phyloP scores from a whole-genome alignment of 2,329 filamentous ascomycete genomes.

The Verticillium nubilum region DNA sequence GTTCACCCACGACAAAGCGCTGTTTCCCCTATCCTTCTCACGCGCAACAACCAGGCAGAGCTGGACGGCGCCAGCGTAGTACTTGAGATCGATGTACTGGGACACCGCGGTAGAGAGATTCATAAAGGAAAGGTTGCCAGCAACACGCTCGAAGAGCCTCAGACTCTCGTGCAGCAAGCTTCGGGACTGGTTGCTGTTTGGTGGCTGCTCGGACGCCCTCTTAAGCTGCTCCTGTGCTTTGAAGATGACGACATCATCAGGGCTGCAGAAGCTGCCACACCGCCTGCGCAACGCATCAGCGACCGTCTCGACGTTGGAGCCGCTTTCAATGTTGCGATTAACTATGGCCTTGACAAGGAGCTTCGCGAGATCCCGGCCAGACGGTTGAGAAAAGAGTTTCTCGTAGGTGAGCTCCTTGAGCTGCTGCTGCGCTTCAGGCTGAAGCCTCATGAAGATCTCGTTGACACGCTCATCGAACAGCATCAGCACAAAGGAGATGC shows the following conservation, averaged over 20 bases:
- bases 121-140: constrained; percentile 71
- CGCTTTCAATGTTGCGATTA: constrained; percentile 93
- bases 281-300: constrained; percentile 87
- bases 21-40: constrained; percentile 81
- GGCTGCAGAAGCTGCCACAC: constrained; percentile 95
- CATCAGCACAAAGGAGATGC: constrained; percentile 92
- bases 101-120: constrained; percentile 73
- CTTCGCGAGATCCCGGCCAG: constrained; percentile 86
- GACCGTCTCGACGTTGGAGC: constrained; percentile 95
- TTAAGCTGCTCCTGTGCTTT: constrained; percentile 95
- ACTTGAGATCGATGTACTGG: constrained; percentile 76
- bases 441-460: constrained; percentile 76
- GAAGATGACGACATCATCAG: constrained; percentile 96
- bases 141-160: constrained; percentile 82
- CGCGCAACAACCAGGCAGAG: constrained; percentile 78
- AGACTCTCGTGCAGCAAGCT: constrained; percentile 84
- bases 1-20: constrained; percentile 78
- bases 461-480: constrained; percentile 90
- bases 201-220: constrained; percentile 72
- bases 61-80: constrained; percentile 90
- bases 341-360: constrained; percentile 96
- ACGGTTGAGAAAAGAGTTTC: constrained; percentile 71
- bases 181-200: constrained; percentile 70
- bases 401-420: constrained; percentile 81
- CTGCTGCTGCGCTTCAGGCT: constrained; percentile 62